Conservation (phyloP, 2,329 filamentous ascomycete genomes). For the Clonostachys byssicola region DNA sequence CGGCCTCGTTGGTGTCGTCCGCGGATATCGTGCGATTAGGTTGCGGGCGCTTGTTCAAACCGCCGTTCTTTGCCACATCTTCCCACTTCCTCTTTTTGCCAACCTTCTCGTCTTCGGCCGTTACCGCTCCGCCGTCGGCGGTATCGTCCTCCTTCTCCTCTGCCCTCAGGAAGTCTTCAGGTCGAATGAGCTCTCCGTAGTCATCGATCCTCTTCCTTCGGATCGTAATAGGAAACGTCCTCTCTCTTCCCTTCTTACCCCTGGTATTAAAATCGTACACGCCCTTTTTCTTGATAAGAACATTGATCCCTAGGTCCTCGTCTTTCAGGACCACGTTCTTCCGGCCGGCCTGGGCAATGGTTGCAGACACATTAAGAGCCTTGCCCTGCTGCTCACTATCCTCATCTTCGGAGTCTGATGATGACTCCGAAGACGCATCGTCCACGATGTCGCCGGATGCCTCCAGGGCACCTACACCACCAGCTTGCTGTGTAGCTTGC, state of each 20-base stretch:
- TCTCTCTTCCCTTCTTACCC: slow-evolving; percentile 86
- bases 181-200: slow-evolving; percentile 89
- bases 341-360: slow-evolving; percentile 75
- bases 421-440: slow-evolving; percentile 81
- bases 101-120: slow-evolving; percentile 55
- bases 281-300: slow-evolving; percentile 81
- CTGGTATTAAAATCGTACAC: slow-evolving; percentile 93
- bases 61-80: slow-evolving; percentile 43
- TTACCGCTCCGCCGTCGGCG: slow-evolving; percentile 38
- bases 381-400: slow-evolving; percentile 89
- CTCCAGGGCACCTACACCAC: slow-evolving; percentile 65
- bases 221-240: slow-evolving; percentile 84
- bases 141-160: slow-evolving; percentile 82
- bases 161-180: slow-evolving; percentile 88
- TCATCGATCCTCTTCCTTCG: slow-evolving; percentile 79
- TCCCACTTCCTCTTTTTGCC: slow-evolving; percentile 96
- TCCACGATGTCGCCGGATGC: slow-evolving; percentile 70
- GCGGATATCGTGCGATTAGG: slow-evolving; percentile 32
- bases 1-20: slow-evolving; percentile 37
- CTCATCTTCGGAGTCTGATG: slow-evolving; percentile 81
- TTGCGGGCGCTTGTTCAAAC: slow-evolving; percentile 58
- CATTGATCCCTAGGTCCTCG: slow-evolving; percentile 86
- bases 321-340: slow-evolving; percentile 85
- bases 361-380: slow-evolving; percentile 82
- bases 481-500: slow-evolving; percentile 72